Evolutionary conservation across 208 protist species (phyloP), one percentile per base, ranked within the genome.

Genomic region (Acanthamoeba culbertsoni): DNA sequence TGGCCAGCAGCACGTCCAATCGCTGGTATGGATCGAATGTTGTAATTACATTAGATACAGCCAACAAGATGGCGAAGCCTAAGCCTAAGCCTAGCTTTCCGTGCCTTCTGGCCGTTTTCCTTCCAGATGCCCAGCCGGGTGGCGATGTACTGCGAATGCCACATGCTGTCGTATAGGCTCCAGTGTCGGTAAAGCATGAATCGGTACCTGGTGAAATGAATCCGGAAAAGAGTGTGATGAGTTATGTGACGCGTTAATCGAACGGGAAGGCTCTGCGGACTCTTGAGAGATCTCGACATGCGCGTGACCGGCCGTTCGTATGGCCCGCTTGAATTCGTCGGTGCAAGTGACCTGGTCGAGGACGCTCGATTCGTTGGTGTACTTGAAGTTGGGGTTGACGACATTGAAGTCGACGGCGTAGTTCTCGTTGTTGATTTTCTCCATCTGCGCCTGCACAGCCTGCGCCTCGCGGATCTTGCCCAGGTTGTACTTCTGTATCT

Each of bases 181-280:
- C 95, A 96, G 63, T 96, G 95, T 26, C 95, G 59, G 51, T 95
- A 94, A 7, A 96, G 37, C 84, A 93, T 95, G 46, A 96, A 95
- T 51, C 84, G 86, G 42, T 91, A 96, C 16, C 75, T 86, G 26
- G 28, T 16, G 14, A 59, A 14, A 68, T 18, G 48, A 55, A 23
- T 55, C 48, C 8, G 8, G 48, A 55, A 55, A 55, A 55, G 35
- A 23, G 51, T 55, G 0, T 26, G 18, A 65, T 65, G 10, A 35
- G 59, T 31, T 5, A n/a, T 62, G 16, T 26, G 53, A 3, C 18
- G 51, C 51, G 26, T 7, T 0, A 26, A 57, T 26, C 18, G 0
- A n/a, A 57, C 51, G 51, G 26, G 20, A 57, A 18, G 43, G 51
- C 51, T 23, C 14, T 59, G 23, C 73, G 0, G 46, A 84, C 73